Percentiles rank a stretch among this genome's conserved stretches.
These are phyloP conservation scores for Gloeostereum incarnatum DNA, from an alignment of 768 basidiomycete species.

Conservation along the genomic window DNA sequence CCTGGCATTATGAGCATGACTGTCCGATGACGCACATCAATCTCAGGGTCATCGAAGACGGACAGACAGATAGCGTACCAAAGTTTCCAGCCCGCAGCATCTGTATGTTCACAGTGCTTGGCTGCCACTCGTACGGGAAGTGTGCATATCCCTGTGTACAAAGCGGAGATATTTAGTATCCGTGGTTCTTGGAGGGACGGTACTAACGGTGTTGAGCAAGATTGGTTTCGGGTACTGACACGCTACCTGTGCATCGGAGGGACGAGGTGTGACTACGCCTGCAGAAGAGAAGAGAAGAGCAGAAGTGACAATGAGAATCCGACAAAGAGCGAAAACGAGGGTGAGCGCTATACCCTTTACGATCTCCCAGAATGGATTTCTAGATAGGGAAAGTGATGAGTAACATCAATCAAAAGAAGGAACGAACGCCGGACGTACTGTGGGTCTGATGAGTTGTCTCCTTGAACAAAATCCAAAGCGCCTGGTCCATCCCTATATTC, in stretches of 20 bases:
- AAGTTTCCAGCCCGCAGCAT: slow-evolving; percentile 71
- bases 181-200: background rate
- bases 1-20: slow-evolving; percentile 71
- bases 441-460: slow-evolving; percentile 48
- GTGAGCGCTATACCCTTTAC: slow-evolving; percentile 47
- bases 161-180: background rate
- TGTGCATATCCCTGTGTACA: slow-evolving; percentile 48
- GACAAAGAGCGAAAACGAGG: background rate
- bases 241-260: slow-evolving; percentile 48
- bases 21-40: slow-evolving; percentile 9
- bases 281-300: slow-evolving; percentile 5
- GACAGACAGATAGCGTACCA: slow-evolving; percentile 20
- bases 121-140: slow-evolving; percentile 66
- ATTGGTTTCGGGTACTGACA: slow-evolving; percentile 79
- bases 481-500: slow-evolving; percentile 68
- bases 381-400: slow-evolving; percentile 13
- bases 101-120: slow-evolving; percentile 66
- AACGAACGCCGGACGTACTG: slow-evolving; percentile 31
- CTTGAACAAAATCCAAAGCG: slow-evolving; percentile 70
- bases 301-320: background rate
- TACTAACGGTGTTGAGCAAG: slow-evolving; percentile 57
- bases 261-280: slow-evolving; percentile 59
- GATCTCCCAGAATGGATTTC: slow-evolving; percentile 75
- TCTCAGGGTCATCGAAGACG: background rate
- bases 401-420: background rate